Evolutionary conservation across 108 stramenopile species (phyloP).

Genomic region (Discostella stelligeroides): DNA sequence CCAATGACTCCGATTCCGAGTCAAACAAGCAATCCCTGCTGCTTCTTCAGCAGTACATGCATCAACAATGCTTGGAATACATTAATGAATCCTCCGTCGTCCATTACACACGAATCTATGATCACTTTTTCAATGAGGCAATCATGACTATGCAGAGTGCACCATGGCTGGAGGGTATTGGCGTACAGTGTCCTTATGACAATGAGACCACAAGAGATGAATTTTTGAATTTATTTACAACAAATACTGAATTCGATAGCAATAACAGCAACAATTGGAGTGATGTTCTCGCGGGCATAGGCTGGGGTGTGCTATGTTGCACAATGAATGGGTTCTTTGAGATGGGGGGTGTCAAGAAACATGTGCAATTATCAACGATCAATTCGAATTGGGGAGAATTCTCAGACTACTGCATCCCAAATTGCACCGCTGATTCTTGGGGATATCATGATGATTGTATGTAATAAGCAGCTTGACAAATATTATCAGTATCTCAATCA

Average conservation of each 20-base stretch:
- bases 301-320: slow-evolving; percentile 10
- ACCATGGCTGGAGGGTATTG: too few species aligned
- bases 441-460: slow-evolving; percentile 23
- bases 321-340: background rate
- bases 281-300: background rate
- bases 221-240: background rate
- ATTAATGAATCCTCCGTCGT: slow-evolving; percentile 17
- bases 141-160: background rate
- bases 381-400: slow-evolving; percentile 61
- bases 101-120: too few species aligned
- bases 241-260: too few species aligned
- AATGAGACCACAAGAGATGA: background rate
- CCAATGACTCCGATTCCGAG: too few species aligned
- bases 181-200: too few species aligned
- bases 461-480: slow-evolving; percentile 17
- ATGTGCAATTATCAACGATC: slow-evolving; percentile 40
- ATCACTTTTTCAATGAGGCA: background rate
- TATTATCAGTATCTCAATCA: slow-evolving; percentile 48
- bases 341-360: slow-evolving; percentile 30
- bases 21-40: too few species aligned
- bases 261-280: background rate
- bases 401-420: slow-evolving; percentile 26
- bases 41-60: too few species aligned
- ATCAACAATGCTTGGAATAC: slow-evolving; percentile 4
- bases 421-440: slow-evolving; percentile 43